These are phyloP conservation scores for Hypholoma sublateritium DNA, from an alignment of 768 basidiomycete species.

Conservation along the genomic window DNA sequence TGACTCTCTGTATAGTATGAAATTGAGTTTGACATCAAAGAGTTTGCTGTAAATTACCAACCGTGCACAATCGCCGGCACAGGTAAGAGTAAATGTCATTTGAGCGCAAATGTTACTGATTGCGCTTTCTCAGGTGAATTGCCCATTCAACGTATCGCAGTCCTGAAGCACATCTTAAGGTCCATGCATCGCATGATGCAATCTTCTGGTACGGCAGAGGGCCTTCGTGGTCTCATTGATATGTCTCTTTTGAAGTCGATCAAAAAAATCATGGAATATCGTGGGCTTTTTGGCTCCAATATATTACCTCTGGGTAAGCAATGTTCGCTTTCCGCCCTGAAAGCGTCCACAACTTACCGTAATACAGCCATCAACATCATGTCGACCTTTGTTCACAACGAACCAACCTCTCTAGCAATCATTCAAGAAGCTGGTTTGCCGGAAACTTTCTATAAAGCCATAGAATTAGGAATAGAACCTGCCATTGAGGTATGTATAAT, in stretches of 20 bases:
- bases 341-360: conserved; percentile 1
- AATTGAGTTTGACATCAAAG: conserved; percentile 62
- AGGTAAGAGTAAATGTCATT: conserved; percentile 15
- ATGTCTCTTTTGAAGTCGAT: conserved; percentile 80
- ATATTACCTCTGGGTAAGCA: conserved; percentile 80
- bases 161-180: conserved; percentile 88
- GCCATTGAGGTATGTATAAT: conserved; percentile 70
- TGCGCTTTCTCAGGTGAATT: conserved; percentile 53
- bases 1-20: conserved; percentile 48
- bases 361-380: conserved; percentile 85
- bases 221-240: conserved; percentile 92
- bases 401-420: conserved; percentile 89
- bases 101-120: not conserved
- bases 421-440: conserved; percentile 93
- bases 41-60: conserved; percentile 37
- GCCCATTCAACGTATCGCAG: conserved; percentile 70
- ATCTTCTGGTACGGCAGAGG: conserved; percentile 90
- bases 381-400: conserved; percentile 97
- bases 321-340: not conserved
- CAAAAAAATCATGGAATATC: conserved; percentile 84
- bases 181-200: conserved; percentile 98
- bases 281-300: conserved; percentile 82
- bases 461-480: conserved; percentile 84
- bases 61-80: conserved; percentile 20
- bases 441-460: conserved; percentile 81